A percentile compares a stretch with the other conserved stretches of the same genome.
Conservation (phyloP, 2,329 filamentous ascomycete genomes). For the Exophiala mesophila region DNA sequence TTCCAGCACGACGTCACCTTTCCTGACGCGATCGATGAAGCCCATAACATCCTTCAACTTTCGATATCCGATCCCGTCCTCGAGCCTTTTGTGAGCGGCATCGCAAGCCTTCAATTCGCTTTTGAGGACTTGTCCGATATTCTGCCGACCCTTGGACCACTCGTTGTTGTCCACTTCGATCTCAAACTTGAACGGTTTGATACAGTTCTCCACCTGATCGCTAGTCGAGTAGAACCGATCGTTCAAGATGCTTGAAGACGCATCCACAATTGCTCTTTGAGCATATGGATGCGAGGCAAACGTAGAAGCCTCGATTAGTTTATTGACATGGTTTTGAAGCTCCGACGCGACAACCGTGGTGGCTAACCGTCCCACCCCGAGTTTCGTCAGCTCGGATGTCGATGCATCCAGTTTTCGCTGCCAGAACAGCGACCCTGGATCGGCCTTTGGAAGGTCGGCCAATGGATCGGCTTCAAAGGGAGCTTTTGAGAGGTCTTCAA, state of each 20-base stretch:
- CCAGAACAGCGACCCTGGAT: slow-evolving; percentile 84
- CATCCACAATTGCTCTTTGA: slow-evolving; percentile 85
- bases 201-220: slow-evolving; percentile 97
- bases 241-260: slow-evolving; percentile 81
- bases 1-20: slow-evolving; percentile 77
- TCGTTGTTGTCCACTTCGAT: slow-evolving; percentile 91
- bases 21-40: slow-evolving; percentile 86
- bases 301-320: slow-evolving; percentile 70
- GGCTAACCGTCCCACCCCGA: slow-evolving; percentile 86
- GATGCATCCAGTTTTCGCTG: slow-evolving; percentile 90
- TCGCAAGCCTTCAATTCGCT: slow-evolving; percentile 83
- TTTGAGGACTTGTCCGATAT: slow-evolving; percentile 74
- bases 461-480: slow-evolving; percentile 67
- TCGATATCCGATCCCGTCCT: slow-evolving; percentile 70
- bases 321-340: slow-evolving; percentile 79
- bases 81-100: slow-evolving; percentile 67
- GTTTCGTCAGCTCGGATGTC: slow-evolving; percentile 81
- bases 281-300: slow-evolving; percentile 90
- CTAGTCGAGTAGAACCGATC: slow-evolving; percentile 95
- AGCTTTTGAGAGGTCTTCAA: slow-evolving; percentile 70
- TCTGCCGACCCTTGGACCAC: slow-evolving; percentile 80
- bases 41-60: slow-evolving; percentile 84
- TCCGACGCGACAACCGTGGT: slow-evolving; percentile 85
- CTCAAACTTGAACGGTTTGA: slow-evolving; percentile 98
- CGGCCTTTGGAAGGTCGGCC: slow-evolving; percentile 74